phyloP scores from a whole-genome alignment of 306 rosid genomes.

The Luffa acutangula region DNA sequence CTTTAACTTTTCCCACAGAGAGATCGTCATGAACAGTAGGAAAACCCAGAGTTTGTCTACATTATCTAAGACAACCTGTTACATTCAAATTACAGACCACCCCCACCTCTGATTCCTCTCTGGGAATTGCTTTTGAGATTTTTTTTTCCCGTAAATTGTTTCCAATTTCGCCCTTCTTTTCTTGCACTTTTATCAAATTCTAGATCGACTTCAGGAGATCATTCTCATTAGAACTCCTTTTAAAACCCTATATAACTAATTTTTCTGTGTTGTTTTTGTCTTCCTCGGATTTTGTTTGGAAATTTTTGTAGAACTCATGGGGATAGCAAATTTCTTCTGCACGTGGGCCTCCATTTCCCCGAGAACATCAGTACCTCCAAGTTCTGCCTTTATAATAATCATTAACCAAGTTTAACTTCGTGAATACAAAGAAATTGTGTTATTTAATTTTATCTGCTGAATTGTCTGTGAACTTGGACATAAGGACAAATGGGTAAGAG shows the following conservation, averaged over 20 bases:
- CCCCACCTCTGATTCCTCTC: background rate
- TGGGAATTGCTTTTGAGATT: background rate
- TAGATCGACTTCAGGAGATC: background rate
- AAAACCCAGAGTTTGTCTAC: constrained; percentile 2
- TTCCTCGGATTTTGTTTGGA: constrained; percentile 11
- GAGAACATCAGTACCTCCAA: constrained; percentile 39
- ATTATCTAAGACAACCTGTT: constrained; percentile 5
- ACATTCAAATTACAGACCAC: background rate
- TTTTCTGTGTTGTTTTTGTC: background rate
- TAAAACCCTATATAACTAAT: background rate
- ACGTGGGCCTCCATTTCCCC: constrained; percentile 50
- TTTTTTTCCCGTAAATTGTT: background rate
- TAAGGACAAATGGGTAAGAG: background rate
- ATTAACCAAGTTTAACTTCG: constrained; percentile 1
- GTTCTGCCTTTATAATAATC: constrained; percentile 33
- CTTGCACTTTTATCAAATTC: background rate
- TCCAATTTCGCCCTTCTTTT: background rate
- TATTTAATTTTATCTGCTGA: background rate
- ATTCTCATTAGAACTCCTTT: background rate
- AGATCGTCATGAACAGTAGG: constrained; percentile 6
- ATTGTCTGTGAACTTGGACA: background rate
- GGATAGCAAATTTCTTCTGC: constrained; percentile 35
- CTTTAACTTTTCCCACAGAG: constrained; percentile 1
- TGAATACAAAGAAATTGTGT: background rate
- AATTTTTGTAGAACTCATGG: constrained; percentile 8